These are phyloP conservation scores for Actinomortierella wolfii DNA, from an alignment of 371 early-diverging fungal species.

Conservation along the genomic window DNA sequence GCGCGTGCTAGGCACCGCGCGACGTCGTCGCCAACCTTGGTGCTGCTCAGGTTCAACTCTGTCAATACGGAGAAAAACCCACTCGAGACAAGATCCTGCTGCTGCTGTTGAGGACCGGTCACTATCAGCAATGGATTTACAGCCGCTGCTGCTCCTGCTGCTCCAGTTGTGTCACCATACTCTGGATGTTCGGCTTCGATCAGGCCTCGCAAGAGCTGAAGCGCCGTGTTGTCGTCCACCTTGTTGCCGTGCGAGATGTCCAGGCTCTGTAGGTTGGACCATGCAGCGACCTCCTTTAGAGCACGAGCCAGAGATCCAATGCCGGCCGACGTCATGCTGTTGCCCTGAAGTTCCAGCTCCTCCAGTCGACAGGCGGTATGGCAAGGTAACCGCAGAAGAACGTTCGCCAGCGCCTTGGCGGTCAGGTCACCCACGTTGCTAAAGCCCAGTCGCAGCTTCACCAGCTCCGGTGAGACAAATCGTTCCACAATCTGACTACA, in stretches of 20 bases:
- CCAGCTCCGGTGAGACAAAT: conserved; percentile 21
- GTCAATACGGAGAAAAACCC: conserved; percentile 33
- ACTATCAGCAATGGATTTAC: too few relatives aligned
- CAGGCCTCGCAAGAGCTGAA: neutral
- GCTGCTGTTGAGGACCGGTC: too few relatives aligned
- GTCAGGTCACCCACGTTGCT: conserved; percentile 27
- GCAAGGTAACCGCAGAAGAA: neutral
- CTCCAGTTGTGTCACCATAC: too few relatives aligned
- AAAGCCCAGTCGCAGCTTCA: conserved; percentile 21
- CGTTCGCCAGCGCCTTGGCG: conserved; percentile 15
- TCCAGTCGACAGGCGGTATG: conserved; percentile 16
- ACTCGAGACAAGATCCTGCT: neutral
- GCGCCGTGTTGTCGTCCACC: conserved; percentile 14
- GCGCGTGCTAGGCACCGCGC: conserved; percentile 36
- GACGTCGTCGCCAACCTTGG: conserved; percentile 19
- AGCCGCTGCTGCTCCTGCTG: too few relatives aligned
- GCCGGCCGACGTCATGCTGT: conserved; percentile 17
- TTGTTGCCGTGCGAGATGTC: conserved; percentile 25
- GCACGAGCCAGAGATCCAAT: conserved; percentile 10
- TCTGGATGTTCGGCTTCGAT: too few relatives aligned
- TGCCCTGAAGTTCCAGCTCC: conserved; percentile 39
- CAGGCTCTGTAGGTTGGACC: conserved; percentile 14
- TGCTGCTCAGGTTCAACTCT: conserved; percentile 38
- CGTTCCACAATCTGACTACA: conserved; percentile 24
- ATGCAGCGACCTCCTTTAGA: conserved; percentile 2